phyloP scores from a whole-genome alignment of 2,329 filamentous ascomycete genomes.

The Botryotinia convoluta region DNA sequence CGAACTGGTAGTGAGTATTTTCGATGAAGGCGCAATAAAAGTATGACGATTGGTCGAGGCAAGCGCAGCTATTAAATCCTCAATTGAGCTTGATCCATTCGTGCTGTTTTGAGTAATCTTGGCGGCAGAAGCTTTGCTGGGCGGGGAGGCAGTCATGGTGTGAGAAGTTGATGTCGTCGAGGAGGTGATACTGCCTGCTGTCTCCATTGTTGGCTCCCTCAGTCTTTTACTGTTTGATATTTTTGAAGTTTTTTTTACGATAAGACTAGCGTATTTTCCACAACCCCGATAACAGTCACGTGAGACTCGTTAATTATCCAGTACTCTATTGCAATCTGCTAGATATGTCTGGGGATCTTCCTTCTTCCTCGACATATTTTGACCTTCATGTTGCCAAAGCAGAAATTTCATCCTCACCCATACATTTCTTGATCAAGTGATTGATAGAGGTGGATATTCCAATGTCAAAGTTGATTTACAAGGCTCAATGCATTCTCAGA shows the following conservation, averaged over 20 bases:
- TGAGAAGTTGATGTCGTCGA: conserved; percentile 63
- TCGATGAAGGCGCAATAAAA: conserved; percentile 71
- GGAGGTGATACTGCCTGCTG: conserved; percentile 50
- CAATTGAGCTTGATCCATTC: conserved; percentile 26
- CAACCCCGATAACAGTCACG: conserved; percentile 21
- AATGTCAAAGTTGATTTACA: not conserved
- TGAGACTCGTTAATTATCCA: not conserved
- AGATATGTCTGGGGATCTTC: not conserved
- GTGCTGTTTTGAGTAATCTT: conserved; percentile 34
- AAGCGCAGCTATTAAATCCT: conserved; percentile 31
- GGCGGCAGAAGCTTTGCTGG: conserved; percentile 38
- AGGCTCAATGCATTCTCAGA: not conserved
- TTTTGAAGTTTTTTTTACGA: conserved; percentile 24
- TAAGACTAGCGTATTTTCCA: conserved; percentile 16
- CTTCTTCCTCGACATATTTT: not conserved
- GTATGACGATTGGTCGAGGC: conserved; percentile 37
- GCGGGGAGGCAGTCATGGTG: conserved; percentile 54
- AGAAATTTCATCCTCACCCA: not conserved
- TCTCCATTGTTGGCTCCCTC: conserved; percentile 31
- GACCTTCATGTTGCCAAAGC: not conserved
- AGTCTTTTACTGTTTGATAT: conserved; percentile 5
- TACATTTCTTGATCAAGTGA: not conserved
- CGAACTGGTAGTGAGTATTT: conserved; percentile 67
- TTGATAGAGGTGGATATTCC: not conserved
- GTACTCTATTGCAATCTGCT: not conserved